Percentiles rank a stretch among this genome's conserved stretches.
Conservation (phyloP, 129 eudicot species). For the Oenanthe sinensis region DNA sequence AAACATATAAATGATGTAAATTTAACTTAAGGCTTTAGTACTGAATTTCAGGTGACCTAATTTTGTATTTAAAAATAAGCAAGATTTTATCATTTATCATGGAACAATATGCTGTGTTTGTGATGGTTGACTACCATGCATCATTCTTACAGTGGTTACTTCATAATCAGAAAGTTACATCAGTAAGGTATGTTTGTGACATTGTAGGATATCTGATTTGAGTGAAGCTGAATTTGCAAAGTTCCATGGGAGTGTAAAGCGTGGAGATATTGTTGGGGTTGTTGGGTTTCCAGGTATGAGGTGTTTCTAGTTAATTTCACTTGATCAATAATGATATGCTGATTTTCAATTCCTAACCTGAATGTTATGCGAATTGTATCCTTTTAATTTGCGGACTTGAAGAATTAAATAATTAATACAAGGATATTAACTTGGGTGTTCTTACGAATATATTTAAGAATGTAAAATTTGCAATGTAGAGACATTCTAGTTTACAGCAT, state of each 20-base stretch:
- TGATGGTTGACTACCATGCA: neutral
- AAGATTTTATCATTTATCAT: too few relatives aligned
- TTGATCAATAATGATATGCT: neutral
- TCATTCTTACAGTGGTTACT: neutral
- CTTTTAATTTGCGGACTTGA: neutral
- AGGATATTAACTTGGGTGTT: neutral
- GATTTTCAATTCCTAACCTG: neutral
- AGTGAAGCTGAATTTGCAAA: slow-evolving; percentile 68
- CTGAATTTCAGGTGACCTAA: neutral
- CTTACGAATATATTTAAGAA: neutral
- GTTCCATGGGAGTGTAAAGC: slow-evolving; percentile 72
- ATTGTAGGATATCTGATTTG: slow-evolving; percentile 57
- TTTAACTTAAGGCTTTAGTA: neutral
- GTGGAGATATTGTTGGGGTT: slow-evolving; percentile 92
- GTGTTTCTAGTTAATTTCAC: neutral
- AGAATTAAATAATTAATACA: neutral
- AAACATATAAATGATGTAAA: neutral
- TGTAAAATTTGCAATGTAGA: neutral
- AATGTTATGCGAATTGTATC: neutral
- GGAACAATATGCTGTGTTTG: neutral
- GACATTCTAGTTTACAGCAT: neutral
- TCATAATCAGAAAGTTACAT: neutral
- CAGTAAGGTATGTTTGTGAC: slow-evolving; percentile 1
- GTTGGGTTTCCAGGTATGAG: slow-evolving; percentile 79
- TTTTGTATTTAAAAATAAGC: too few relatives aligned